Evolutionary conservation across 2,329 filamentous ascomycete species (phyloP).

Genomic region (Blumeria graminis): DNA sequence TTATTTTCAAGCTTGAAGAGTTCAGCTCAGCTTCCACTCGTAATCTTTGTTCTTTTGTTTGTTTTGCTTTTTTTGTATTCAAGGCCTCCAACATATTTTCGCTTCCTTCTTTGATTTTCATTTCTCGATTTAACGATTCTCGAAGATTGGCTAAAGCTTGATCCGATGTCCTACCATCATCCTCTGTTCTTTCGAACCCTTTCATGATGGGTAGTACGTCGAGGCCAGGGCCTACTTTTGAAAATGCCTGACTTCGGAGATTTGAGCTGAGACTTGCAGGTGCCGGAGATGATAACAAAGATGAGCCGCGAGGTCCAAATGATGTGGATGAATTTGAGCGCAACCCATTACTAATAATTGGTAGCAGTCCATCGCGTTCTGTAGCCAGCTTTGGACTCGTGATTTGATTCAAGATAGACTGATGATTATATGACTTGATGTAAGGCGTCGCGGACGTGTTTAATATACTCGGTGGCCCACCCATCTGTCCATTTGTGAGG

Average conservation of each 20-base stretch:
- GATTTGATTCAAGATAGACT: conserved; percentile 17
- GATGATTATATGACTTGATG: conserved; percentile 26
- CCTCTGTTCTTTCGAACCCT: conserved; percentile 32
- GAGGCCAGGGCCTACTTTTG: conserved; percentile 35
- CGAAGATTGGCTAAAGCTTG: conserved; percentile 51
- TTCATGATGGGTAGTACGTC: conserved; percentile 26
- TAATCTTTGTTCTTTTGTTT: conserved; percentile 63
- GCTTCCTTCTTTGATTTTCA: conserved; percentile 93
- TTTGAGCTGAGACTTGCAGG: conserved; percentile 82
- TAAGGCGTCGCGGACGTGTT: conserved; percentile 28
- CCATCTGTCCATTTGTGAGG: conserved; percentile 15
- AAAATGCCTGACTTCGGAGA: conserved; percentile 41
- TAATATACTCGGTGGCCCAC: conserved; percentile 22
- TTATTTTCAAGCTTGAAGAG: conserved; percentile 55
- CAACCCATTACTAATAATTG: conserved; percentile 18
- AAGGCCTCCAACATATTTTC: conserved; percentile 94
- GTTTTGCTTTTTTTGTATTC: conserved; percentile 85
- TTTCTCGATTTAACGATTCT: conserved; percentile 77
- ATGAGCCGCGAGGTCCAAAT: conserved; percentile 41
- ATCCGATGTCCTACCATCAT: conserved; percentile 35
- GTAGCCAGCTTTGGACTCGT: conserved; percentile 23
- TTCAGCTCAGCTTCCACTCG: conserved; percentile 73
- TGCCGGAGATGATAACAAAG: conserved; percentile 43
- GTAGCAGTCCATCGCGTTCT: conserved; percentile 32
- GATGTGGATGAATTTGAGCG: conserved; percentile 31